Evolutionary conservation across 164 flowering plant species (phyloP).

Genomic region (Nymphaea colorata): DNA sequence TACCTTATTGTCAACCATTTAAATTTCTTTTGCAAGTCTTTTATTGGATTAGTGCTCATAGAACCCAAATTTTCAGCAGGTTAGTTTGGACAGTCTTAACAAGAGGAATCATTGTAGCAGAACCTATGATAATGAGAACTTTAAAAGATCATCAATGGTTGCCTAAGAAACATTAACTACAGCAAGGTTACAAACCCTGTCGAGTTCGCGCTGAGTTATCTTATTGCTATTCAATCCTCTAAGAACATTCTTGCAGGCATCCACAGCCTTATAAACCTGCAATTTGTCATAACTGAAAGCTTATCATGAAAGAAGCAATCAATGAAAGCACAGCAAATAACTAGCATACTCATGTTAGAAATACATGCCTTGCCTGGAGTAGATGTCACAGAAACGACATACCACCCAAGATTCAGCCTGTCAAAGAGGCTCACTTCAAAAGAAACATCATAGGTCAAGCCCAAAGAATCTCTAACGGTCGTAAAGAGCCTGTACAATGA

Average conservation of each 20-base stretch:
- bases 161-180: background rate
- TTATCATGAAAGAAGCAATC: background rate
- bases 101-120: background rate
- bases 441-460: constrained; percentile 94
- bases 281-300: constrained; percentile 1
- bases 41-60: too few species aligned
- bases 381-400: constrained; percentile 94
- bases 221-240: constrained; percentile 80
- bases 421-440: constrained; percentile 92
- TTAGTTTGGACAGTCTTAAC: background rate
- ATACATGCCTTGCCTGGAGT: constrained; percentile 79
- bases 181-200: constrained; percentile 50
- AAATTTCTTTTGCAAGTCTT: too few species aligned
- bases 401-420: constrained; percentile 94
- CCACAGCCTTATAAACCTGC: constrained; percentile 94
- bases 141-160: background rate
- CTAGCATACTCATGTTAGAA: background rate
- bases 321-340: background rate
- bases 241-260: constrained; percentile 93
- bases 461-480: constrained; percentile 94
- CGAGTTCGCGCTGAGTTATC: constrained; percentile 80
- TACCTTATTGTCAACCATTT: too few species aligned
- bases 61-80: background rate
- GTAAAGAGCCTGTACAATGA: constrained; percentile 73
- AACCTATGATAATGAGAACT: background rate